Evolutionary conservation across 148 eudicot species (phyloP).

Genomic region (Pharnaceum exiguum): DNA sequence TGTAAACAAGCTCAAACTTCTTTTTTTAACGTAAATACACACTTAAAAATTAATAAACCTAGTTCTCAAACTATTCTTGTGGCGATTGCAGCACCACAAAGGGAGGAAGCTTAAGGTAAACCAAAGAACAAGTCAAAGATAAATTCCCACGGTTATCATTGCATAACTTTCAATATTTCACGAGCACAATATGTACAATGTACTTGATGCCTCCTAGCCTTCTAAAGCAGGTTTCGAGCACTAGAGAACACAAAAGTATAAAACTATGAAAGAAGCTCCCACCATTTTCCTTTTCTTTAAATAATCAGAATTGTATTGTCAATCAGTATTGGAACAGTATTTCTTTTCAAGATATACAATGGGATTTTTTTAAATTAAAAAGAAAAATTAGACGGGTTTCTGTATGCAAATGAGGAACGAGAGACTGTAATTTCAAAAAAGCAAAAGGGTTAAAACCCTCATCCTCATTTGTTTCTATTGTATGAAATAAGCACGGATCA

Average conservation of each 20-base stretch:
- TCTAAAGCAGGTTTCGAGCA: too few relatives aligned
- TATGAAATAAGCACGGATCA: constrained; percentile 62
- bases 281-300: constrained; percentile 1
- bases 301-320: constrained; percentile 11
- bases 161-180: too few relatives aligned
- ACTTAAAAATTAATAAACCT: too few relatives aligned
- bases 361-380: not conserved
- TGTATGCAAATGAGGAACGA: constrained; percentile 12
- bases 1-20: too few relatives aligned
- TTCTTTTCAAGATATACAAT: constrained; percentile 19
- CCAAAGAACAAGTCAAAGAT: too few relatives aligned
- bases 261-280: constrained; percentile 1
- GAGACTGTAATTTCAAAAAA: not conserved
- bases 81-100: too few relatives aligned
- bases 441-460: not conserved
- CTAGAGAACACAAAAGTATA: not conserved
- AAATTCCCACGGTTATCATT: too few relatives aligned
- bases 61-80: too few relatives aligned
- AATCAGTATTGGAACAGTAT: not conserved
- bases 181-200: too few relatives aligned
- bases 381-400: not conserved
- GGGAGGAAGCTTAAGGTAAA: too few relatives aligned
- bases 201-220: too few relatives aligned
- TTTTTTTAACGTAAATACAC: too few relatives aligned
- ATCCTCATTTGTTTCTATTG: constrained; percentile 27